These are phyloP conservation scores for Gymnopilus junonius DNA, from an alignment of 768 basidiomycete genomes.

Conservation along the genomic window DNA sequence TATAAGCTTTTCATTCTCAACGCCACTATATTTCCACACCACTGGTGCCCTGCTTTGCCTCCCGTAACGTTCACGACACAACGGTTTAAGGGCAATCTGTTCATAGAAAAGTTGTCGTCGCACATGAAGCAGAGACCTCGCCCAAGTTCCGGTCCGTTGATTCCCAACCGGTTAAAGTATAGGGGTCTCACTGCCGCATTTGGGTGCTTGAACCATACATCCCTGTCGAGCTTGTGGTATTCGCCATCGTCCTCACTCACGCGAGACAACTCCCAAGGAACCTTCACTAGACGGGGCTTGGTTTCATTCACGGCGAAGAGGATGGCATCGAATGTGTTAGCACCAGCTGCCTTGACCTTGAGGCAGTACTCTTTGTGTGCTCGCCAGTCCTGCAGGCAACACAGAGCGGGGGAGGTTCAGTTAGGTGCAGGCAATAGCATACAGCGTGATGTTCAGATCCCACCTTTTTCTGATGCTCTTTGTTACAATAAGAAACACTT, in stretches of 20 bases:
- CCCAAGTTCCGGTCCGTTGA: conserved; percentile 2
- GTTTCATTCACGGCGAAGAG: conserved; percentile 6
- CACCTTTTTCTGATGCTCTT: conserved; percentile 8
- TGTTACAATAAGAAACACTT: conserved; percentile 2
- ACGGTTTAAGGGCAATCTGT: background rate
- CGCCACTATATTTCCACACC: conserved; percentile 4
- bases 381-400: conserved; percentile 1
- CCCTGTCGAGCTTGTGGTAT: background rate
- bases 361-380: conserved; percentile 8
- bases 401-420: background rate
- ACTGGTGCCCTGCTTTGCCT: background rate
- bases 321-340: conserved; percentile 3
- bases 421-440: background rate
- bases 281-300: conserved; percentile 5
- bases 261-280: background rate
- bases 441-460: background rate
- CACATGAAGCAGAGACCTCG: background rate
- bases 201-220: conserved; percentile 4
- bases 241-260: background rate
- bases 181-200: background rate
- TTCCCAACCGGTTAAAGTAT: background rate
- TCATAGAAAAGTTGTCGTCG: conserved; percentile 7
- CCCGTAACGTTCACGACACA: conserved; percentile 1
- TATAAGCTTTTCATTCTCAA: background rate
- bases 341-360: conserved; percentile 1